phyloP scores from a whole-genome alignment of 2,329 filamentous ascomycete genomes.

The Microcyclospora pomicola region DNA sequence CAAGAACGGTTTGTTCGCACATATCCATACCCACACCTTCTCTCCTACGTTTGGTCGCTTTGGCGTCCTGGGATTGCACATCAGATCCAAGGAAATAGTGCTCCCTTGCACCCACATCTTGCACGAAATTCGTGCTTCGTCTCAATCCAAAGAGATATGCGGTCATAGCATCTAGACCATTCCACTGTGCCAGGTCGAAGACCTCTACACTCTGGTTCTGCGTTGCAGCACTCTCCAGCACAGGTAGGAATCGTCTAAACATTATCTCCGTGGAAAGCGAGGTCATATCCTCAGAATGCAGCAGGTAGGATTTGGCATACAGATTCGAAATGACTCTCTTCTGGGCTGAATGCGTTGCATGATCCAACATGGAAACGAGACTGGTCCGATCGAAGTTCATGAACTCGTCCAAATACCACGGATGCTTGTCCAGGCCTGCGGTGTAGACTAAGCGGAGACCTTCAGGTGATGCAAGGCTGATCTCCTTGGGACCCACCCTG shows the following conservation, averaged over 20 bases:
- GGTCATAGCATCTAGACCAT: constrained; percentile 62
- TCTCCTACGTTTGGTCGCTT: too few relatives aligned
- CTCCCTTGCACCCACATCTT: constrained; percentile 38
- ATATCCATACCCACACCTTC: too few relatives aligned
- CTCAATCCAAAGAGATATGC: constrained; percentile 3
- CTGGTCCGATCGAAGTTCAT: constrained; percentile 46
- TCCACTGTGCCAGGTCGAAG: constrained; percentile 42
- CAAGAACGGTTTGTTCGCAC: too few relatives aligned
- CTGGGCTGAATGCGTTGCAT: constrained; percentile 49
- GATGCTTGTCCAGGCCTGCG: constrained; percentile 56
- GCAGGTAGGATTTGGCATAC: constrained; percentile 60
- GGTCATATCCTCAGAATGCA: constrained; percentile 41
- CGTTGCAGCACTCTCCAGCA: constrained; percentile 20
- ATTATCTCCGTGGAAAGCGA: constrained; percentile 42
- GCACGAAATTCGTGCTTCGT: constrained; percentile 22
- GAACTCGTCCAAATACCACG: constrained; percentile 57
- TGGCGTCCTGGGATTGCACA: too few relatives aligned
- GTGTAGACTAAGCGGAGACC: constrained; percentile 51
- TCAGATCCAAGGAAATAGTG: constrained; percentile 37
- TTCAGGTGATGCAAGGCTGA: constrained; percentile 52
- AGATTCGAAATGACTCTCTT: constrained; percentile 65
- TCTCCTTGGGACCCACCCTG: constrained; percentile 46
- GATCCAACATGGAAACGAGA: constrained; percentile 53
- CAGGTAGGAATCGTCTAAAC: constrained; percentile 45
- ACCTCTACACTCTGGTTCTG: constrained; percentile 38